A percentile compares a stretch with the other conserved stretches of the same genome.
Evolutionary conservation across 1,139 yeast genomes (phyloP).

Genomic region (Taphrina populina): DNA sequence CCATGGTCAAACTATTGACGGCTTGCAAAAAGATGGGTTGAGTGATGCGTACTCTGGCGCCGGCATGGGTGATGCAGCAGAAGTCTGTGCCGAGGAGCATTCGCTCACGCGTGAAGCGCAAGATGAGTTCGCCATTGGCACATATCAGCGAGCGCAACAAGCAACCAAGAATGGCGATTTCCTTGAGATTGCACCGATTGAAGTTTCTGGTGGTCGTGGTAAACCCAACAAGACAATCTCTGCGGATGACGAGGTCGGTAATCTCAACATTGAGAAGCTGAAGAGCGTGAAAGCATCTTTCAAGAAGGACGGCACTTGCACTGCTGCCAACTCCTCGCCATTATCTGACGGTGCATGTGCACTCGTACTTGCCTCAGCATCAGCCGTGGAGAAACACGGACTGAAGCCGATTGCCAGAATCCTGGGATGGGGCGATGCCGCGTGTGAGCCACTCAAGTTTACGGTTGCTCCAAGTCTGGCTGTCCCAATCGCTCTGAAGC

Average conservation of each 20-base stretch:
- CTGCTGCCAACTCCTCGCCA: constrained; percentile 95
- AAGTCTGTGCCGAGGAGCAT: constrained; percentile 81
- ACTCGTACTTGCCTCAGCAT: constrained; percentile 76
- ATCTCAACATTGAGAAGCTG: constrained; percentile 70
- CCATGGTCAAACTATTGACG: constrained; percentile 73
- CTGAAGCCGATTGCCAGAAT: constrained; percentile 85
- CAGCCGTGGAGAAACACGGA: constrained; percentile 76
- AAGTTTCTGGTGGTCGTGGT: constrained; percentile 86
- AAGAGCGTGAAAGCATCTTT: constrained; percentile 86
- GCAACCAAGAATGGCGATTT: constrained; percentile 82
- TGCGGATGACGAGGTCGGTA: constrained; percentile 71
- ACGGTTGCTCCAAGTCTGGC: constrained; percentile 94
- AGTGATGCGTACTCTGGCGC: constrained; percentile 80
- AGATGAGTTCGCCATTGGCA: constrained; percentile 81
- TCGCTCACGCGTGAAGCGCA: constrained; percentile 66
- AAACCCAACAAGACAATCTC: constrained; percentile 76
- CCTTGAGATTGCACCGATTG: constrained; percentile 78
- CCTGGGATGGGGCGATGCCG: constrained; percentile 97
- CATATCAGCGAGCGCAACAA: constrained; percentile 79
- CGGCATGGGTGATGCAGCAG: constrained; percentile 97
- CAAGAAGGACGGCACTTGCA: constrained; percentile 86
- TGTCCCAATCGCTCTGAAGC: constrained; percentile 90
- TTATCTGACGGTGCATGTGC: constrained; percentile 98
- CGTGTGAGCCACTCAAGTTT: constrained; percentile 85
- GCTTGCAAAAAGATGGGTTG: constrained; percentile 86